These are phyloP conservation scores for Colletotrichum karsti DNA, from an alignment of 2,329 filamentous ascomycete genomes.

Conservation along the genomic window DNA sequence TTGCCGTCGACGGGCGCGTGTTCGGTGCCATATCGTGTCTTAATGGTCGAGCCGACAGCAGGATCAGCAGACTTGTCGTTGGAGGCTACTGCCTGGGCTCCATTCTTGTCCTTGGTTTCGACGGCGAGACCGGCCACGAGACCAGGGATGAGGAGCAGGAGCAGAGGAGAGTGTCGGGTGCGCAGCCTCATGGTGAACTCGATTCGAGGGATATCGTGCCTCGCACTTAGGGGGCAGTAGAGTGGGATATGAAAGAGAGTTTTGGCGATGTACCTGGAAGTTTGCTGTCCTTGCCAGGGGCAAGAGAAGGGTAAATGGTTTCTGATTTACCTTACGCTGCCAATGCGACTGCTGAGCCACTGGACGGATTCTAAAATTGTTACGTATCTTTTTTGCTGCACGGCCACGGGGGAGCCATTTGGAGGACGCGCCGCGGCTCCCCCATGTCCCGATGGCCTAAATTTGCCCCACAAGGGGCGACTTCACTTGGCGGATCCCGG, in stretches of 20 bases:
- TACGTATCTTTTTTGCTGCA: conserved; percentile 28
- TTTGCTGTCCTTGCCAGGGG: conserved; percentile 14
- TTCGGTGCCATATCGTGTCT: conserved; percentile 60
- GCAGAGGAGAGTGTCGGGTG: conserved; percentile 59
- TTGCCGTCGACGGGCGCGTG: conserved; percentile 91
- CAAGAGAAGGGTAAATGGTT: conserved; percentile 13
- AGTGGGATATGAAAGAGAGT: background rate
- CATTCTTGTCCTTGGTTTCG: conserved; percentile 33
- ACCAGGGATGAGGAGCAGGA: conserved; percentile 68
- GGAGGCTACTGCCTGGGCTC: conserved; percentile 35
- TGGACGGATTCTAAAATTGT: conserved; percentile 22
- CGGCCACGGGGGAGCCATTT: conserved; percentile 23
- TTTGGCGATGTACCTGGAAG: background rate
- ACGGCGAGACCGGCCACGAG: conserved; percentile 52
- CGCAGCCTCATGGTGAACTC: conserved; percentile 65
- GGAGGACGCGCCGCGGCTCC: conserved; percentile 20
- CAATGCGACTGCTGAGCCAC: conserved; percentile 26
- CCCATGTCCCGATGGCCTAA: conserved; percentile 17
- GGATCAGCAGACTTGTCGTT: conserved; percentile 32
- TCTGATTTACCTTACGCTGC: conserved; percentile 17
- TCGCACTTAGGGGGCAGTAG: background rate
- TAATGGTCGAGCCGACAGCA: conserved; percentile 37
- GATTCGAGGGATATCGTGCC: conserved; percentile 3
- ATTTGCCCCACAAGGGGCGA: conserved; percentile 14
- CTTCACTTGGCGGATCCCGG: too few relatives aligned